These are phyloP conservation scores for Globisporangium carolinianum DNA, from an alignment of 352 stramenopile genomes.

Conservation along the genomic window DNA sequence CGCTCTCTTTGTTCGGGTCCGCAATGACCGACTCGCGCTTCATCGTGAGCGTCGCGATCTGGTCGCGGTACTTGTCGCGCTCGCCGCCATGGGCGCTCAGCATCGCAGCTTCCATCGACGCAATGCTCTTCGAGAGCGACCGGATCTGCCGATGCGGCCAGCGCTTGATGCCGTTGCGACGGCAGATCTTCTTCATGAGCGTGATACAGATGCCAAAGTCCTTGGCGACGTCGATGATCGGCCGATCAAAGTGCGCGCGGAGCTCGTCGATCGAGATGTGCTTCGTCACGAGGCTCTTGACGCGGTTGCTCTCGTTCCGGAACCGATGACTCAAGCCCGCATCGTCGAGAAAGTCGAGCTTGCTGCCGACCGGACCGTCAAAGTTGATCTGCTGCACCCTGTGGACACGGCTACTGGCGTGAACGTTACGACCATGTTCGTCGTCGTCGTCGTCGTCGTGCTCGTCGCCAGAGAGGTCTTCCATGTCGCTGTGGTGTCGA, in stretches of 20 bases:
- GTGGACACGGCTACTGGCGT: constrained; percentile 26
- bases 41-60: constrained; percentile 75
- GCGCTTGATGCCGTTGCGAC: constrained; percentile 63
- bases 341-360: constrained; percentile 70
- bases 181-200: constrained; percentile 82
- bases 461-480: constrained; percentile 23
- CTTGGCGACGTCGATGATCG: constrained; percentile 86
- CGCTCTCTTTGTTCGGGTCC: constrained; percentile 79
- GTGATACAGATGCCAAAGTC: constrained; percentile 89
- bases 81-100: constrained; percentile 72
- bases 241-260: constrained; percentile 76
- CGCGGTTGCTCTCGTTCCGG: constrained; percentile 80
- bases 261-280: constrained; percentile 86
- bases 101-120: constrained; percentile 85
- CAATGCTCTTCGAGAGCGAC: constrained; percentile 83
- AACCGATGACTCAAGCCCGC: constrained; percentile 70
- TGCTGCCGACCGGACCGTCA: constrained; percentile 57
- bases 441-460: constrained; percentile 30
- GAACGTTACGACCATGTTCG: constrained; percentile 13
- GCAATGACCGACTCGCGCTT: constrained; percentile 85
- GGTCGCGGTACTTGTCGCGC: constrained; percentile 79
- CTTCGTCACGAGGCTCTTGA: constrained; percentile 84
- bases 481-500: constrained; percentile 52
- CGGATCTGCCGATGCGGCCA: constrained; percentile 69
- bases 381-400: constrained; percentile 71